Base-by-base conservation (phyloP, 2,329 filamentous ascomycete genomes). In the Hortaea sp. region DNA sequence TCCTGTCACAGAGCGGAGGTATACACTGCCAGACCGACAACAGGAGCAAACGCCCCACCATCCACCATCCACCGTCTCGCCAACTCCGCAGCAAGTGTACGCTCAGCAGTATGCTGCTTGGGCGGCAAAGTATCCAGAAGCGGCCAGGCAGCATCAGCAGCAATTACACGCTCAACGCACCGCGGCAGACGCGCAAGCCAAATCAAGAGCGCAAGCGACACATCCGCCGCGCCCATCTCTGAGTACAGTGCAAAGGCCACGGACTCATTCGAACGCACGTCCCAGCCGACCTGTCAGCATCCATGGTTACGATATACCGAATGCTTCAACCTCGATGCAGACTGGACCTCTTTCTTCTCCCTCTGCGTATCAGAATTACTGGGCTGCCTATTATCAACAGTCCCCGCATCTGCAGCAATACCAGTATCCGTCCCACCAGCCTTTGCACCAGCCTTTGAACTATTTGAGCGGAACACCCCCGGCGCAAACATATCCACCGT, bases 321-420 rank as follows among this genome's bases (percentile, higher is more conserved):
- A 20, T 13, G n/a, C 43, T 39, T 11, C 39, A 39, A 30, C 31
- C 29, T 28, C 42, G 35, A 30, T 46, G 7, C 44, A 42, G 28
- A 47, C 49, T 38, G 57, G 54, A 11, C 57, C 54, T 10, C 57
- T 54, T 12, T 53, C 54, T 11, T 51, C 60, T n/a, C 52, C 52
- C n/a, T 59, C 58, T 13, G 55, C 56, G 7, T 59, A 56, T 41
- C 54, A 56, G 32, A 49, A 52, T 29, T 54, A 53, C 29, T 48
- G 47, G 29, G 45, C 51, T 28, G 46, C 42, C 10, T 39, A 51
- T 27, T 41, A 50, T 30, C 45, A 45, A 42, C 31, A 46, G 1
- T 46, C 51, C 29, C 42, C 43, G 9, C 45, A 35, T 9, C 32
- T n/a, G 7, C 32, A 9, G 32, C 9, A 9, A n/a, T 35, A 35